A percentile compares a stretch with the other conserved stretches of the same genome.
Evolutionary conservation across 306 rosid genomes (phyloP).

Genomic region (Abrus precatorius): DNA sequence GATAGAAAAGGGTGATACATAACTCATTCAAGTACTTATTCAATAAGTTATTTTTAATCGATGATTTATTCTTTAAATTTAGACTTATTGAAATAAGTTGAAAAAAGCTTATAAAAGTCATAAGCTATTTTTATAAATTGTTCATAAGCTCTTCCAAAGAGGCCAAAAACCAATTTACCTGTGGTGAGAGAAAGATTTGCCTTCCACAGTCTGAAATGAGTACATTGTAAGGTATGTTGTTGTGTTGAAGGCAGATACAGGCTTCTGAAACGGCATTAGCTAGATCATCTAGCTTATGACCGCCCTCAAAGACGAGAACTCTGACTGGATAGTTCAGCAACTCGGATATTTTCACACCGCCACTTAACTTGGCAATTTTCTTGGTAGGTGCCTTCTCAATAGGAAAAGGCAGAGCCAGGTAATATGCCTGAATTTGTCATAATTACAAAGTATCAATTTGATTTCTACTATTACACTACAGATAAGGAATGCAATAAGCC

Average conservation of each 20-base stretch:
- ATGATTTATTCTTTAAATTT: too few relatives aligned
- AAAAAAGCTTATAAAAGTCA: too few relatives aligned
- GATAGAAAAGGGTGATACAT: too few relatives aligned
- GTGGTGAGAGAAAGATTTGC: slow-evolving; percentile 83
- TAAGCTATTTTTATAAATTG: too few relatives aligned
- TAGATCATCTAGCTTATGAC: slow-evolving; percentile 63
- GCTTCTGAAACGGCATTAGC: slow-evolving; percentile 82
- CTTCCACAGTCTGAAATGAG: slow-evolving; percentile 87
- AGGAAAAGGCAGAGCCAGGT: slow-evolving; percentile 85
- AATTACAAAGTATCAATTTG: slow-evolving; percentile 33
- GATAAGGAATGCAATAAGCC: slow-evolving; percentile 15
- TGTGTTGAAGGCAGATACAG: slow-evolving; percentile 88
- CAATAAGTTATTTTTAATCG: too few relatives aligned
- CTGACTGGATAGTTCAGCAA: slow-evolving; percentile 83
- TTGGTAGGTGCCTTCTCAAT: slow-evolving; percentile 88
- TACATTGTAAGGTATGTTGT: slow-evolving; percentile 89
- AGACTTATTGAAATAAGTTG: too few relatives aligned
- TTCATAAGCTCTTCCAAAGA: too few relatives aligned
- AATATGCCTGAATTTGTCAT: slow-evolving; percentile 75
- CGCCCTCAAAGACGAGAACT: slow-evolving; percentile 88
- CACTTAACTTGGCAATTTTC: slow-evolving; percentile 55
- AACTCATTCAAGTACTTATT: too few relatives aligned
- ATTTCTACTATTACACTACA: not conserved
- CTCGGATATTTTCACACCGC: slow-evolving; percentile 69
- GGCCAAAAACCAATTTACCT: slow-evolving; percentile 59